These are phyloP conservation scores for Juglanconis oblonga DNA, from an alignment of 2,329 filamentous ascomycete species.

Conservation along the genomic window DNA sequence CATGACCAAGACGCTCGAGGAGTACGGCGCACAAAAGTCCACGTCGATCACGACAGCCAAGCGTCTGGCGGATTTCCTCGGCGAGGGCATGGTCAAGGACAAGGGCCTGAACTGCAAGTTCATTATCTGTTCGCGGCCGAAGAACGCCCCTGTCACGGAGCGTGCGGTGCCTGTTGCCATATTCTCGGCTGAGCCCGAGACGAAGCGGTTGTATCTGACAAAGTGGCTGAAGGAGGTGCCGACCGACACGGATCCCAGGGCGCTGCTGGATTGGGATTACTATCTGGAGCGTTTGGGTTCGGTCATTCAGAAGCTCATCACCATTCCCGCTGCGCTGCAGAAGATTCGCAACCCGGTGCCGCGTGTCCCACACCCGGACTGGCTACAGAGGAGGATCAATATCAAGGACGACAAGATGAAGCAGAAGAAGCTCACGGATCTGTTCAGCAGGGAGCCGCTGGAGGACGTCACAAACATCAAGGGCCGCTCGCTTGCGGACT, in stretches of 20 bases:
- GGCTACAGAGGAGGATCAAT: constrained; percentile 90
- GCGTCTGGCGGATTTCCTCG: constrained; percentile 90
- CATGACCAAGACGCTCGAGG: constrained; percentile 95
- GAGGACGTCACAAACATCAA: constrained; percentile 69
- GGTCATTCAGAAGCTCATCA: constrained; percentile 98
- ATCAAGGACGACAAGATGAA: constrained; percentile 97
- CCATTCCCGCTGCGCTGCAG: constrained; percentile 93
- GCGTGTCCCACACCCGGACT: constrained; percentile 89
- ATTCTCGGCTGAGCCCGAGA: constrained; percentile 85
- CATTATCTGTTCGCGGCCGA: constrained; percentile 87
- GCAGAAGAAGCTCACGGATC: constrained; percentile 96
- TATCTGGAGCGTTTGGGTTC: constrained; percentile 94
- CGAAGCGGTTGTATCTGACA: constrained; percentile 84
- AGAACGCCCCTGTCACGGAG: constrained; percentile 89
- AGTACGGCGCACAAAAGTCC: constrained; percentile 93
- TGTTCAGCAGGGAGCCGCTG: constrained; percentile 73
- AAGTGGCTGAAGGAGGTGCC: constrained; percentile 97
- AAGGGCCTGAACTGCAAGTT: constrained; percentile 99
- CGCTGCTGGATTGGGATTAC: constrained; percentile 93
- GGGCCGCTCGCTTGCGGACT: constrained; percentile 56
- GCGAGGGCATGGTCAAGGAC: constrained; percentile 98
- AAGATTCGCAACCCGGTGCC: constrained; percentile 94
- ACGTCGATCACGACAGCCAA: constrained; percentile 99
- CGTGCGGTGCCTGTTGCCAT: constrained; percentile 93
- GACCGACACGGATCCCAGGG: constrained; percentile 82